Base-by-base conservation (phyloP, 371 early-diverging fungal species). In the Mucor saturninus region DNA sequence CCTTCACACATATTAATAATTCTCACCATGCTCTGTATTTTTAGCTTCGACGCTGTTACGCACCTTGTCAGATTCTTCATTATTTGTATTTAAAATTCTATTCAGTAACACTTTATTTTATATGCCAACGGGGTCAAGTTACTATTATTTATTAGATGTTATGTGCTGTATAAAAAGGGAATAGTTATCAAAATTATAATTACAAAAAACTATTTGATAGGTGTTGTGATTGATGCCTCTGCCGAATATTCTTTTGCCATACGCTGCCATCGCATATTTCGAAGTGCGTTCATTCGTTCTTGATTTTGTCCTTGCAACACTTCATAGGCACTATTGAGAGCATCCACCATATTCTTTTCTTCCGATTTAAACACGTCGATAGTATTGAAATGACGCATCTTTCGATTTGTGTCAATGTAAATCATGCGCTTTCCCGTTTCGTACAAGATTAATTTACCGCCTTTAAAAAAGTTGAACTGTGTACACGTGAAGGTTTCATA, bases 401-500 rank as follows among this genome's bases (percentile, higher is more conserved):
- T 48, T n/a, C 53, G n/a, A 14, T 40, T 15, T 8, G 31, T 28
- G 49, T 61, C 54, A 14, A 69, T 64, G 32, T 29, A 69, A 5
- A 69, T 53, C 15, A 64, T 2, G 4, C 61, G 64, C 10, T 13
- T 52, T 32, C 58, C 69, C 40, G 45, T 56, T 6, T 80, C 63
- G 43, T 81, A 84, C 35, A 94, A 54, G 14, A 93, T 77, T 32
- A 94, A 60, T 66, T 93, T 93, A 5, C 81, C 77, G 62, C 90
- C 91, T 60, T 92, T 86, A 56, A 79, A 81, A 62, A 93, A 81
- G 61, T 90, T 93, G 57, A 92, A 65, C 90, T 90, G 69, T n/a
- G 9, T 14, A 8, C 21, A 1, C 1, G 21, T 21, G 21, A 21
- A 21, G 21, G 21, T 21, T 21, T 21, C 21, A 1, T 21, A 0